Evolutionary conservation across 768 basidiomycete genomes (phyloP), one percentile per base, ranked within the genome.

Genomic region (Ephemerocybe angulata): DNA sequence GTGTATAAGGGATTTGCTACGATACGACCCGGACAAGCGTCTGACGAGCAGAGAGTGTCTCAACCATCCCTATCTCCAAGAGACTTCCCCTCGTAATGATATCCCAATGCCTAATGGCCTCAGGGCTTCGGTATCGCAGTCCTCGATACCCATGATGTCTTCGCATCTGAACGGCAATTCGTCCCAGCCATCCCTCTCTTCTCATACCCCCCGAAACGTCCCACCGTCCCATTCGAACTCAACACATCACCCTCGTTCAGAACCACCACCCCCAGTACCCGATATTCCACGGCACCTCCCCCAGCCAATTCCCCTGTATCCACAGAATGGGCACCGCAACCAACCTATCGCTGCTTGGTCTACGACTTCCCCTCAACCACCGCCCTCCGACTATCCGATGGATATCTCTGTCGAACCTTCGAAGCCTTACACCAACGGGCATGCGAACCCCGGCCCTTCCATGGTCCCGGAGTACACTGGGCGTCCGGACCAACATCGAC

Each of bases 1-100:
- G 64, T 95, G 93, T 71, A 97, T 99, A 65, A 79, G 85, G 46
- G 92, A 96, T 65, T 78, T 98, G 15, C 82, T 99, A 57, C 88
- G 85, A 63, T 98, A 97, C 72, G 92, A 98, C 63, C 95, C 97
- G 24, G 85, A 85, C 37, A 76, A 80, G 47, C 88, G 97, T 27
- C 76, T 98, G 47, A 97, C 94, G 1, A 88, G 91, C 54, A 80
- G 80, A 47, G 83, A 95, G 67, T 96, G 94, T 67, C 74, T 97
- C 58, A 83, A 93, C 29, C 94, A 98, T 68, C 78, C 85, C 13
- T 99, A 98, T 76, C 84, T 98, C 54, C 79, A 80, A 55, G 91
- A 97, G 71, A 91, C 88, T 12, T 74, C 76, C 57, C 83, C 80
- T 31, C 78, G 82, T 47, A 87, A 87, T 60, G 76, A 81, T 62